These are phyloP conservation scores for Camellia sinensis DNA, from an alignment of 148 eudicot genomes.

Conservation along the genomic window DNA sequence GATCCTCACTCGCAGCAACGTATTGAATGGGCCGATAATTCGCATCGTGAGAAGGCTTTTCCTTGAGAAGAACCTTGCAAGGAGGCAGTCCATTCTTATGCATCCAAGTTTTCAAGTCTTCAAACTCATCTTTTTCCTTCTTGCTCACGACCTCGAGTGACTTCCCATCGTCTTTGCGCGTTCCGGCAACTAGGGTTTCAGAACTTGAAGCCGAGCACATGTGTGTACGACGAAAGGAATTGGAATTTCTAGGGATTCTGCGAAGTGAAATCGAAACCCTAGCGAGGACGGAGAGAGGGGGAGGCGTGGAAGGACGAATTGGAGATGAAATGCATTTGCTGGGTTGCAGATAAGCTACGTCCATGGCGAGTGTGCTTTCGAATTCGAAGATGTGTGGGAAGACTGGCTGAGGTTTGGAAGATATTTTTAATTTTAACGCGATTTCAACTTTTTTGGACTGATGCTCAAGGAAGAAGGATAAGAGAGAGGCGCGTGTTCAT, in stretches of 20 bases:
- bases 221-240: conserved; percentile 21
- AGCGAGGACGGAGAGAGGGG: conserved; percentile 24
- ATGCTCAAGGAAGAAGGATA: neutral
- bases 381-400: neutral
- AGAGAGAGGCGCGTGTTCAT: neutral
- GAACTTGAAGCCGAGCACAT: conserved; percentile 37
- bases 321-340: conserved; percentile 22
- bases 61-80: conserved; percentile 73
- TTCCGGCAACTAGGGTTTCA: conserved; percentile 40
- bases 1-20: conserved; percentile 83
- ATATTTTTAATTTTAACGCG: neutral
- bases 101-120: conserved; percentile 87
- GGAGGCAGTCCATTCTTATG: conserved; percentile 71
- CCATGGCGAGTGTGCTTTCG: conserved; percentile 17
- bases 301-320: conserved; percentile 21
- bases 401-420: neutral
- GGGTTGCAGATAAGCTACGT: conserved; percentile 13
- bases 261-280: conserved; percentile 26
- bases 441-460: conserved; percentile 1
- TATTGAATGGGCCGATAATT: conserved; percentile 66
- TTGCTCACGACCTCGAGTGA: conserved; percentile 25
- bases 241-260: neutral
- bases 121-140: conserved; percentile 32
- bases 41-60: conserved; percentile 47
- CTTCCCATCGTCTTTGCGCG: conserved; percentile 27